Evolutionary conservation across 768 basidiomycete species (phyloP).

Genomic region (Trametes cubensis): DNA sequence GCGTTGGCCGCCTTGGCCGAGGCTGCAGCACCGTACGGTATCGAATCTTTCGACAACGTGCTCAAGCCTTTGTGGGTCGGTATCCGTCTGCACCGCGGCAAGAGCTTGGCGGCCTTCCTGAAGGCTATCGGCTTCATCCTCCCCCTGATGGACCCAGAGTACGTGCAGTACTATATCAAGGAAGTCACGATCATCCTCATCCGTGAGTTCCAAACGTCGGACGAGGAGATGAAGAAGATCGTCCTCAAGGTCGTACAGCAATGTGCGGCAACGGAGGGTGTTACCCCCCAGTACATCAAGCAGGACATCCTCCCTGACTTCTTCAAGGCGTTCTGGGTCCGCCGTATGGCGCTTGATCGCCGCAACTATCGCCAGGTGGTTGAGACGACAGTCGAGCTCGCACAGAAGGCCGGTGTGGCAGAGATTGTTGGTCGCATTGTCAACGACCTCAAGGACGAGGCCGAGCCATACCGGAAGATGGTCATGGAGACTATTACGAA

Average conservation of each 20-base stretch:
- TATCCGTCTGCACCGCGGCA: constrained; percentile 93
- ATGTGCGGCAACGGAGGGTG: constrained; percentile 97
- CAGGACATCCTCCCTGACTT: constrained; percentile 98
- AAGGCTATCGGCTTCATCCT: constrained; percentile 99
- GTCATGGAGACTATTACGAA: constrained; percentile 99
- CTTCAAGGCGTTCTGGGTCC: constrained; percentile 99
- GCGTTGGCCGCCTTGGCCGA: constrained; percentile 93
- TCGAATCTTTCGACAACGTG: constrained; percentile 98
- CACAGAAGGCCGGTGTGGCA: constrained; percentile 94
- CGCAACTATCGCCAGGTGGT: constrained; percentile 97
- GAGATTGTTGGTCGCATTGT: constrained; percentile 90
- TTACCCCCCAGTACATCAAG: constrained; percentile 93
- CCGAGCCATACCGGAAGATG: constrained; percentile 96
- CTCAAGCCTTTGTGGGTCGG: constrained; percentile 93
- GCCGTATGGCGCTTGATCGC: constrained; percentile 95
- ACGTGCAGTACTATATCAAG: constrained; percentile 98
- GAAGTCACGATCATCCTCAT: constrained; percentile 97
- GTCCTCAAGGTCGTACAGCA: constrained; percentile 99
- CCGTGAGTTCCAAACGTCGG: constrained; percentile 98
- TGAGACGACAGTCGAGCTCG: constrained; percentile 97
- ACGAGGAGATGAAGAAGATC: constrained; percentile 99
- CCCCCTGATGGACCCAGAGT: constrained; percentile 99
- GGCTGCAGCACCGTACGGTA: constrained; percentile 97
- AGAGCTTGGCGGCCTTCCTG: constrained; percentile 91
- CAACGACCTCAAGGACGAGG: constrained; percentile 90